A percentile compares a stretch with the other conserved stretches of the same genome.
phyloP scores from a whole-genome alignment of 495 filamentous ascomycete genomes.

The Aspergillus avenaceus region DNA sequence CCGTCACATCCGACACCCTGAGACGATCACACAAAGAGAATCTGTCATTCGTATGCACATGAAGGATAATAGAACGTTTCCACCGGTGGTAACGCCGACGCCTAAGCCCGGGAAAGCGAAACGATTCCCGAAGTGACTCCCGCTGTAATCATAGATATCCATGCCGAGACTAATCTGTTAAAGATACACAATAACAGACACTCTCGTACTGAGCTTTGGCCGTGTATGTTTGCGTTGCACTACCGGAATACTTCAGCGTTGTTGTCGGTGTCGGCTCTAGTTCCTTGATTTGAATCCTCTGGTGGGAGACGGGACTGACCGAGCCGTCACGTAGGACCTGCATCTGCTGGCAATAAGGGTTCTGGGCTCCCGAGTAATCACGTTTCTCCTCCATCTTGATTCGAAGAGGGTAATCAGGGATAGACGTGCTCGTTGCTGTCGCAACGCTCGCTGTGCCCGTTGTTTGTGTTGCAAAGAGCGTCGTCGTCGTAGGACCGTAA shows the following conservation, averaged over 20 bases:
- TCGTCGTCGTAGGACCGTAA: slow-evolving; percentile 24
- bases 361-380: slow-evolving; percentile 31
- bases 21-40: slow-evolving; percentile 9
- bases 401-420: slow-evolving; percentile 59
- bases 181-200: slow-evolving; percentile 40
- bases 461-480: slow-evolving; percentile 14
- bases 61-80: slow-evolving; percentile 6
- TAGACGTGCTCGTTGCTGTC: slow-evolving; percentile 5
- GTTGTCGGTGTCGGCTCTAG: slow-evolving; percentile 42
- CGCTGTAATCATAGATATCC: neutral
- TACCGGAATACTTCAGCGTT: slow-evolving; percentile 22
- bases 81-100: slow-evolving; percentile 17
- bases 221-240: slow-evolving; percentile 33
- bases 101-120: slow-evolving; percentile 4
- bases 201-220: slow-evolving; percentile 36
- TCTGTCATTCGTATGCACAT: slow-evolving; percentile 24
- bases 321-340: slow-evolving; percentile 50
- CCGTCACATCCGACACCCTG: slow-evolving; percentile 12
- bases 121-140: neutral
- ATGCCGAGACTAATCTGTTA: slow-evolving; percentile 27
- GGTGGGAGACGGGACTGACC: slow-evolving; percentile 39
- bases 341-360: slow-evolving; percentile 70
- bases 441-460: slow-evolving; percentile 16
- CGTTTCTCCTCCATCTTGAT: slow-evolving; percentile 80
- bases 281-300: slow-evolving; percentile 60